These are phyloP conservation scores for Inga laurina DNA, from an alignment of 306 rosid species.

Conservation along the genomic window DNA sequence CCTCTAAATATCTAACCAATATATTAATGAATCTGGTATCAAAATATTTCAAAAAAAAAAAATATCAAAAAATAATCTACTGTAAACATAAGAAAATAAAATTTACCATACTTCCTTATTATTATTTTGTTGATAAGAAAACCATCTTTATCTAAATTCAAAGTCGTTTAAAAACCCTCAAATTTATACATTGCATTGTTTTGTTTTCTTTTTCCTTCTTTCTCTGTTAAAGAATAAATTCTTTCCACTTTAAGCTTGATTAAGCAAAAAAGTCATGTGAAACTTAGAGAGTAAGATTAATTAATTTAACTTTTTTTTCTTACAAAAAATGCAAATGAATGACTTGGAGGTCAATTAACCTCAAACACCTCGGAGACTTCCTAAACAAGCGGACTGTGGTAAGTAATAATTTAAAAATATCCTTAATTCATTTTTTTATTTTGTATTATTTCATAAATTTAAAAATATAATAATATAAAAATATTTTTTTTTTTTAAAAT, in stretches of 20 bases:
- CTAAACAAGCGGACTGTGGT: neutral
- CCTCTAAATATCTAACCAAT: neutral
- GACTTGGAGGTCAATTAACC: conserved; percentile 17
- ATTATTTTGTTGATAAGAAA: neutral
- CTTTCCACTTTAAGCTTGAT: neutral
- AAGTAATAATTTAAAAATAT: neutral
- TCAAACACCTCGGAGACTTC: neutral
- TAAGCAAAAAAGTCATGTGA: neutral
- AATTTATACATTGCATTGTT: neutral
- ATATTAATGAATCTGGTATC: neutral
- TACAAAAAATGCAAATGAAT: neutral
- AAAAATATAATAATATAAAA: neutral
- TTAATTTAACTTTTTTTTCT: neutral
- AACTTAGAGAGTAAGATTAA: neutral
- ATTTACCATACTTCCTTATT: neutral
- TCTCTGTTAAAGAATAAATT: neutral
- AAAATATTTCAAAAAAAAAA: neutral
- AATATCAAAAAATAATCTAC: neutral
- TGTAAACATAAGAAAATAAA: neutral
- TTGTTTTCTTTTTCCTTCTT: neutral
- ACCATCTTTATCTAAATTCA: neutral
- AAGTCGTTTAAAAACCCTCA: neutral
- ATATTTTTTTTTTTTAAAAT: neutral
- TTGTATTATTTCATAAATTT: neutral
- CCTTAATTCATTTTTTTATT: neutral